Evolutionary conservation across 2,329 filamentous ascomycete genomes (phyloP), one percentile per base, ranked within the genome.

Genomic region (Apiospora aurea): DNA sequence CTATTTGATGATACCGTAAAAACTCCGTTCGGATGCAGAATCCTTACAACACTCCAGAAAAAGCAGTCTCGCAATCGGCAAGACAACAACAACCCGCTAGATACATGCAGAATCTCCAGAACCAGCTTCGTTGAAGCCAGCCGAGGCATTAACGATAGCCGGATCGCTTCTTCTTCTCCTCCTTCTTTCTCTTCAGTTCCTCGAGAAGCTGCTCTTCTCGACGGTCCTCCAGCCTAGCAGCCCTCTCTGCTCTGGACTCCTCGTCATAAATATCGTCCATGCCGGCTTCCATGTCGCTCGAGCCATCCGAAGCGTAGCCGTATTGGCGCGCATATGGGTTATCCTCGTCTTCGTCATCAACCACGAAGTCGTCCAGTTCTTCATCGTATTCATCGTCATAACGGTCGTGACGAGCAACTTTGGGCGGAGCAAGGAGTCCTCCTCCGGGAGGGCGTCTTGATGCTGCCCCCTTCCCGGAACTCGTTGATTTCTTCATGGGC

Each of bases 251-350:
- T 69, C 83, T 79, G 67, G 85, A 83, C 79, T 96, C 93, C 80
- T 96, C 93, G 47, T 87, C 84, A 73, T 94, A 92, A 70, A 95
- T 89, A 76, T 95, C 93, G 73, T 91, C 91, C 49, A 92, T 80
- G 46, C 92, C 92, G 2, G 92, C 93, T 80, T 95, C 93, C 92
- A 95, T 95, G 76, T 94, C 93, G 7, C 92, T 94, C 6, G 91
- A 93, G 7, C 80, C 89, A 71, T 92, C 92, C 0, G 90, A 91
- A 2, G 85, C 87, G 74, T 93, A 92, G 67, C 85, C 86, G 73
- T 88, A 87, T 7, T 82, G 81, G 44, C 81, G 83, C 10, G 82
- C 81, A 16, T 75, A 80, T 4, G 75, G 77, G 44, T 77, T 76
- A 2, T 79, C 81, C 0, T 87, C 83, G 16, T 88, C 87, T 0